Conservation (phyloP, 192 early-diverging fungal genomes). For the Coemansia sp. region DNA sequence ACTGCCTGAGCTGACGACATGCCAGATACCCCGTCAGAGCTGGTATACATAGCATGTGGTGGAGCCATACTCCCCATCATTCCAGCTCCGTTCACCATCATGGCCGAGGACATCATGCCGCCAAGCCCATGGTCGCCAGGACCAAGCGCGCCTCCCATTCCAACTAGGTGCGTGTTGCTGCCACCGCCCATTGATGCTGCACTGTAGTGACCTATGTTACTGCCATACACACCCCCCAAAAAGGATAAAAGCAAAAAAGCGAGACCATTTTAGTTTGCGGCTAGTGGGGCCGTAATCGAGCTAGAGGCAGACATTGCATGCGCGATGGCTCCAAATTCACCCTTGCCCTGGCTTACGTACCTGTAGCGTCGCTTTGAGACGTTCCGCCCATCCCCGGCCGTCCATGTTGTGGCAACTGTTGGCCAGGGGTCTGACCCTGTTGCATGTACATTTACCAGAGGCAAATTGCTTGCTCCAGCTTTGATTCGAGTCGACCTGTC, state of each 20-base stretch:
- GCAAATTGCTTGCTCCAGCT: background rate
- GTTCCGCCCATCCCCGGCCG: slow-evolving; percentile 35
- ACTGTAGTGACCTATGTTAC: slow-evolving; percentile 23
- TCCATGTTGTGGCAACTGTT: slow-evolving; percentile 40
- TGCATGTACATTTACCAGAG: slow-evolving; percentile 45
- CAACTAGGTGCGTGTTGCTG: slow-evolving; percentile 42
- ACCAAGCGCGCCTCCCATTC: slow-evolving; percentile 33
- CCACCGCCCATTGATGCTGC: slow-evolving; percentile 39
- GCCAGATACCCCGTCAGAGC: slow-evolving; percentile 23
- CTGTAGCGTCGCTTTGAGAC: slow-evolving; percentile 40
- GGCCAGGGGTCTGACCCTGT: slow-evolving; percentile 50
- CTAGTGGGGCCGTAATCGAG: background rate
- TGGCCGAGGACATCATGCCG: slow-evolving; percentile 49
- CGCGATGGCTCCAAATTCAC: background rate
- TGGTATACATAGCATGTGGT: slow-evolving; percentile 36
- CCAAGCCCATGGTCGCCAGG: slow-evolving; percentile 27
- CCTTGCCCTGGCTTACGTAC: slow-evolving; percentile 13
- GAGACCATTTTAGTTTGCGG: background rate
- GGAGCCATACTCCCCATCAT: slow-evolving; percentile 44
- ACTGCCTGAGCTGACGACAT: slow-evolving; percentile 39
- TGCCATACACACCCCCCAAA: background rate
- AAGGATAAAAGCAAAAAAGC: background rate
- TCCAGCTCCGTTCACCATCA: slow-evolving; percentile 43
- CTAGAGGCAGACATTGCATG: background rate
- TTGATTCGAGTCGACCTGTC: background rate